Evolutionary conservation across 371 early-diverging fungal species (phyloP), one percentile per base, ranked within the genome.

Genomic region (Haplosporangium sp.): DNA sequence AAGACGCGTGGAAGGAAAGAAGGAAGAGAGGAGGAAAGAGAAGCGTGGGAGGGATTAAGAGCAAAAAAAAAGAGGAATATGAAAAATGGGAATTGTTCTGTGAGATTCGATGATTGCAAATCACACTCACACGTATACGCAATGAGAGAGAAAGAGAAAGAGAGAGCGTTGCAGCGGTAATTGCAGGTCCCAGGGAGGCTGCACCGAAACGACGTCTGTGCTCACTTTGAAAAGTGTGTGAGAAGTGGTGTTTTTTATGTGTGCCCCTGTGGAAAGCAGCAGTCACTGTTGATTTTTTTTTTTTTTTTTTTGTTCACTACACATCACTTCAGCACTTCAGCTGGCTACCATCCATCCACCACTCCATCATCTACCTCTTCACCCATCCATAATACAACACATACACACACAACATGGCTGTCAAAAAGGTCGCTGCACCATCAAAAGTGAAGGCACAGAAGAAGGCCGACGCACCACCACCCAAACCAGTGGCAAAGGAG

Each of bases 221-320:
- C n/a, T n/a, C n/a, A n/a, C n/a, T n/a, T n/a, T n/a, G n/a, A n/a
- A n/a, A n/a, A n/a, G n/a, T n/a, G n/a, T n/a, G n/a, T n/a, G n/a
- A n/a, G n/a, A n/a, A n/a, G n/a, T n/a, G n/a, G n/a, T 23, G 9
- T 55, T 46, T 58, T 45, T 45, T n/a, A 51, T 51, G 62, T 53
- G 40, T 16, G 37, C 51, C 43, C 46, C 59, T 54, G 65, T 56
- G 57, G 56, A 37, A n/a, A 6, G 20, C 23, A 23, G 60, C 64
- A 70, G 71, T 70, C 71, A 64, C 56, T 59, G 42, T 71, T 64
- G 45, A 56, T 29, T 38, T 29, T 38, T 52, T 62, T 69, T 47
- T 43, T 46, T 48, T 45, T 62, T 59, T 12, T 56, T 65, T 65
- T 64, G 62, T 59, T 54, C 29, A 50, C 46, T 36, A 14, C 42